Evolutionary conservation across 495 filamentous ascomycete genomes (phyloP).

Genomic region (Bombardia bombarda): DNA sequence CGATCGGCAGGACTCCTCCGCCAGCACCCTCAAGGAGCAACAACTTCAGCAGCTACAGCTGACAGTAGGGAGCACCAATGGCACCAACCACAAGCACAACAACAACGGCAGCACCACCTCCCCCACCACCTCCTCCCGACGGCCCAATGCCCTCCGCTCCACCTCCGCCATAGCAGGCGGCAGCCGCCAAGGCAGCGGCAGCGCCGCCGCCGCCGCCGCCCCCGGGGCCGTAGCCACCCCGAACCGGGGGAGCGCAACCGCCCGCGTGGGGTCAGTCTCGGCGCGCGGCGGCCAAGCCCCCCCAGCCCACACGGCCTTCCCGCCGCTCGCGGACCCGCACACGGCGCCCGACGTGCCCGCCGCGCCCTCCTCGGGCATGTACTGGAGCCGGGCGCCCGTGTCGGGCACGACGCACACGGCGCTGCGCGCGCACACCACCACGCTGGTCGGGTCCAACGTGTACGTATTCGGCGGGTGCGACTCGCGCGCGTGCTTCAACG

Average conservation of each 20-base stretch:
- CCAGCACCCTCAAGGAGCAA: slow-evolving; percentile 26
- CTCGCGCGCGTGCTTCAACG: slow-evolving; percentile 54
- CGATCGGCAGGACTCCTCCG: slow-evolving; percentile 37
- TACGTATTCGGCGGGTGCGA: slow-evolving; percentile 64
- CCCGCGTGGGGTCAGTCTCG: too few relatives aligned
- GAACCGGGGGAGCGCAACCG: too few relatives aligned
- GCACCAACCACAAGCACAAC: slow-evolving; percentile 13
- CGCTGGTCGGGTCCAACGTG: slow-evolving; percentile 51
- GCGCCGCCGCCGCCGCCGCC: slow-evolving; percentile 9
- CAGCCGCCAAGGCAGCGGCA: too few relatives aligned
- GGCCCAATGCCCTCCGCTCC: slow-evolving; percentile 35
- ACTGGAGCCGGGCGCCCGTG: slow-evolving; percentile 53
- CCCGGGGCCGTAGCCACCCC: too few relatives aligned
- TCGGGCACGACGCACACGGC: slow-evolving; percentile 49
- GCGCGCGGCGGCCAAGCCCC: too few relatives aligned
- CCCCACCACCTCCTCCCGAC: slow-evolving; percentile 9
- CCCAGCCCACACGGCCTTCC: slow-evolving; percentile 34
- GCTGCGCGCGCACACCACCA: slow-evolving; percentile 55
- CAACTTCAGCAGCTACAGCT: too few relatives aligned
- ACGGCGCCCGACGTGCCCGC: slow-evolving; percentile 49
- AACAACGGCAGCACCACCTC: background rate
- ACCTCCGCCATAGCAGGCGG: slow-evolving; percentile 49
- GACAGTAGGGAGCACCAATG: slow-evolving; percentile 16
- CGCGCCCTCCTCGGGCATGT: slow-evolving; percentile 61
- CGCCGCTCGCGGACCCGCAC: slow-evolving; percentile 47